phyloP scores from a whole-genome alignment of 164 flowering plant species.

The Dillenia suffruticosa region DNA sequence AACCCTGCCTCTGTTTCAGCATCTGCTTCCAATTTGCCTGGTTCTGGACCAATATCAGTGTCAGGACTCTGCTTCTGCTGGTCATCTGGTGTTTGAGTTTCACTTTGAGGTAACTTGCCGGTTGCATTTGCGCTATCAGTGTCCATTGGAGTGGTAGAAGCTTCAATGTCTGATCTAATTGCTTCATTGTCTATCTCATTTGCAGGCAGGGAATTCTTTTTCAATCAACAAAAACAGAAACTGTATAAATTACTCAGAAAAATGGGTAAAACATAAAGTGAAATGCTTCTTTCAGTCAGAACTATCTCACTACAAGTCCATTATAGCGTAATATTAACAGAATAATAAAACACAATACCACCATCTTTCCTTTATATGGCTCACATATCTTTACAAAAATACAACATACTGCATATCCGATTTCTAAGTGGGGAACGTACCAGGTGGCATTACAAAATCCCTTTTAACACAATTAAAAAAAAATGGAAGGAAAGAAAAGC shows the following conservation, averaged over 20 bases:
- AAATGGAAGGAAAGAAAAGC: no score
- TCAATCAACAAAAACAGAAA: constrained; percentile 3
- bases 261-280: no score
- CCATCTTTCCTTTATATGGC: no score
- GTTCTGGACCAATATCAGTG: constrained; percentile 52
- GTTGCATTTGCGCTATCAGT: constrained; percentile 34
- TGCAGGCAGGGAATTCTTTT: constrained; percentile 52
- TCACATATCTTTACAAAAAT: no score
- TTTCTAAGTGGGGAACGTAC: no score
- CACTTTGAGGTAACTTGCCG: constrained; percentile 42
- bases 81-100: constrained; percentile 61
- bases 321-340: no score
- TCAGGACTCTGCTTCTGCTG: constrained; percentile 58
- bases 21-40: constrained; percentile 64
- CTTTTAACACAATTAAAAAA: no score
- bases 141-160: constrained; percentile 53
- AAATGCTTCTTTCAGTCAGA: no score
- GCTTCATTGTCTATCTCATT: constrained; percentile 67
- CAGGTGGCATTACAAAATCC: no score
- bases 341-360: no score
- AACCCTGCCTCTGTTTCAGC: constrained; percentile 48
- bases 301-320: no score
- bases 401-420: no score
- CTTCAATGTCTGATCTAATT: constrained; percentile 48
- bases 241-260: neutral